Evolutionary conservation across 768 basidiomycete species (phyloP), one percentile per base, ranked within the genome.

Genomic region (Lentinula sp.): DNA sequence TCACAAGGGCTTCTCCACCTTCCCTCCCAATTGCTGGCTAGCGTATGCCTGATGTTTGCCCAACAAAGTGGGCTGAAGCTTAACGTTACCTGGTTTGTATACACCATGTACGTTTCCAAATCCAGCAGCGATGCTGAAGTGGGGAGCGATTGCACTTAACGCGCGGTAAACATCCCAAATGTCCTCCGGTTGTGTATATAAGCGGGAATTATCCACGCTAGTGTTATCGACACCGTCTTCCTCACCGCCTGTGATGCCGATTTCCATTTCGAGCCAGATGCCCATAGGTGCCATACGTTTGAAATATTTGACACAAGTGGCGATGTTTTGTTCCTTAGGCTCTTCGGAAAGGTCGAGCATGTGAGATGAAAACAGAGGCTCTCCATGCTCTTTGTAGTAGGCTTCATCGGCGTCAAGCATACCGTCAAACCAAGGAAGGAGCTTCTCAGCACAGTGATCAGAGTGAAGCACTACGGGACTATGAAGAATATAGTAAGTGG

Each of bases 231-330:
- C 97, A 72, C 97, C 96, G 71, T 98, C 97, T 74, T 99, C 97
- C 75, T 99, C 97, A 68, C 97, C 97, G 70, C 97, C 97, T 55
- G 97, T 99, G 77, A 99, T 98, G 70, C 97, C 97, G 73, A 99
- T 99, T 78, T 99, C 97, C 97, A 99, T 99, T 84, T 99, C 97
- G 74, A 99, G 93, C 93, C 93, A 99, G 63, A 93, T 77, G 56
- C 91, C 90, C 70, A 98, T 74, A 63, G 88, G 85, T 2, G 91
- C 90, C 94, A 98, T 91, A 71, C 93, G 92, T 77, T 87, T 82
- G 77, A 98, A 96, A 83, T 99, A 99, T 72, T 93, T 85, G 62
- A 80, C 93, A 74, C 97, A 98, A 57, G 81, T 93, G 46, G 81
- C 87, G 72, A 98, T 99, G 81, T 98, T 99, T 69, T 97, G 83